Evolutionary conservation across 345 rosid genomes (phyloP).

Genomic region (Rhodomyrtus tomentosa): DNA sequence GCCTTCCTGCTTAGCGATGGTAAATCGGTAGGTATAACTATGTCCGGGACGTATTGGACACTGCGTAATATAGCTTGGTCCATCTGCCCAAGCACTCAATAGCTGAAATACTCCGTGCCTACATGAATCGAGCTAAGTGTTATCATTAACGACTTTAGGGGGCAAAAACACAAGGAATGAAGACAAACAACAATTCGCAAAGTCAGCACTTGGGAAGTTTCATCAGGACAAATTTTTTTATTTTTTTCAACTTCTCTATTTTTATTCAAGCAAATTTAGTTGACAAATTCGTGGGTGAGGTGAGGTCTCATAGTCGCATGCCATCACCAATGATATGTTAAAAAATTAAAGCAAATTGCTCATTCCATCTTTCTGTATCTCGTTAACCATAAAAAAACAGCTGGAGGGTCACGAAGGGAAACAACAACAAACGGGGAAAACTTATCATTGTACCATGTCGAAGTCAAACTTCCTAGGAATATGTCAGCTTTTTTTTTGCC

Average conservation of each 20-base stretch:
- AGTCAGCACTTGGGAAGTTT: neutral
- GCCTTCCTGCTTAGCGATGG: constrained; percentile 49
- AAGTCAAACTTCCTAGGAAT: neutral
- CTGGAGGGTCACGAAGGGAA: neutral
- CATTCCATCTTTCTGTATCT: neutral
- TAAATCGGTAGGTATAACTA: constrained; percentile 51
- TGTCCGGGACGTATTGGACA: constrained; percentile 64
- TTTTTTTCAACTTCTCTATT: neutral
- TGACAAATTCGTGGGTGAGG: neutral
- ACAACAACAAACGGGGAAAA: neutral
- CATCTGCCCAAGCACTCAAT: constrained; percentile 74
- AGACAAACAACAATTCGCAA: neutral
- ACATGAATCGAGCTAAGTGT: neutral
- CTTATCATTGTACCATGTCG: neutral
- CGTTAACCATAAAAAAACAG: neutral
- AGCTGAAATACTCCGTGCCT: constrained; percentile 80
- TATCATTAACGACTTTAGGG: neutral
- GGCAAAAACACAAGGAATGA: neutral
- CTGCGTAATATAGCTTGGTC: constrained; percentile 69
- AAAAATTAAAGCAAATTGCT: neutral
- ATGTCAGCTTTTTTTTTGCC: neutral
- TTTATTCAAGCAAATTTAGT: neutral
- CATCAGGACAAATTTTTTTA: neutral
- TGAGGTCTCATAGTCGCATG: neutral
- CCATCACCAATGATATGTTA: neutral